phyloP scores from a whole-genome alignment of 148 eudicot species.

The Silene uniflora region DNA sequence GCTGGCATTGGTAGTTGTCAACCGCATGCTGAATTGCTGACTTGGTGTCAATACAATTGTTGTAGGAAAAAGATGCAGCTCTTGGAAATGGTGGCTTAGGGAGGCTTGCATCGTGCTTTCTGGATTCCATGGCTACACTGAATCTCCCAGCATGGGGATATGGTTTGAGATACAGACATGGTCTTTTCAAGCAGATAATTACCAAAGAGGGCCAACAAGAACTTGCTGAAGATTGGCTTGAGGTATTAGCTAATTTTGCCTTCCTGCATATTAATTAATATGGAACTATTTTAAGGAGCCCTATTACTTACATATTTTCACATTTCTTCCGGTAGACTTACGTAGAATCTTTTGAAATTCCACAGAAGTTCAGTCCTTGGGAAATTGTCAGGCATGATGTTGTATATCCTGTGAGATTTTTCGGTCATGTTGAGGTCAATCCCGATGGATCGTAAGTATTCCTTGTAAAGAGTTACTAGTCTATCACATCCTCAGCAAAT shows the following conservation, averaged over 20 bases:
- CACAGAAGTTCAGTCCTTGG: slow-evolving; percentile 99
- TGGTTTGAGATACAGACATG: slow-evolving; percentile 94
- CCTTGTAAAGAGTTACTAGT: slow-evolving; percentile 8
- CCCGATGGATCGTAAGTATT: slow-evolving; percentile 79
- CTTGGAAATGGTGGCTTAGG: slow-evolving; percentile 99
- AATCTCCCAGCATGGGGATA: slow-evolving; percentile 98
- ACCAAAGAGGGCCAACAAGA: slow-evolving; percentile 85
- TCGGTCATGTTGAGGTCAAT: slow-evolving; percentile 79
- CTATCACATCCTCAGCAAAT: slow-evolving; percentile 5
- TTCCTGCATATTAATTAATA: not conserved
- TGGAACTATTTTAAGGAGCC: not conserved
- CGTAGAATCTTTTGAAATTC: slow-evolving; percentile 15
- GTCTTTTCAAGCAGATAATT: slow-evolving; percentile 89
- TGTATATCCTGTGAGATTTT: slow-evolving; percentile 82
- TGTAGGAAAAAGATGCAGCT: slow-evolving; percentile 95
- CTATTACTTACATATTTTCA: slow-evolving; percentile 7
- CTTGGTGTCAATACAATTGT: slow-evolving; percentile 3
- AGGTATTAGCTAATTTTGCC: slow-evolving; percentile 40
- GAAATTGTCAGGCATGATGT: slow-evolving; percentile 93
- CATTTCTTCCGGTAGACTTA: slow-evolving; percentile 9
- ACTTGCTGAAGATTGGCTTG: slow-evolving; percentile 91
- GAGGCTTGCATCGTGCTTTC: slow-evolving; percentile 95
- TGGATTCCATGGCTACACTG: slow-evolving; percentile 97
- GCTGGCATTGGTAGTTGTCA: not conserved
- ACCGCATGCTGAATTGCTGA: slow-evolving; percentile 6